Evolutionary conservation across 208 protist genomes (phyloP), one percentile per base, ranked within the genome.

Genomic region (Acanthamoeba royreba): DNA sequence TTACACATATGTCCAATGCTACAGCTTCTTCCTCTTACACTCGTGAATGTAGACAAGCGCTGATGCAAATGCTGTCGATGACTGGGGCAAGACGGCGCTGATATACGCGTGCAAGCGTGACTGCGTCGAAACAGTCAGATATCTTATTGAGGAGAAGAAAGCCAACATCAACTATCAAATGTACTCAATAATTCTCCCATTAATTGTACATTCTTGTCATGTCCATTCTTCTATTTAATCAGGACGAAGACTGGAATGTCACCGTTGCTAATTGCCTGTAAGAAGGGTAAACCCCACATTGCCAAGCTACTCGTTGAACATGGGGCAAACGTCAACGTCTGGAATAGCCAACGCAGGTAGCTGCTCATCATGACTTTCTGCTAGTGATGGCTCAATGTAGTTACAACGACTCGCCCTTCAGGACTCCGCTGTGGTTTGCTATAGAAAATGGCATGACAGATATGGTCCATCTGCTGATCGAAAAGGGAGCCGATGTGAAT

Each of bases 31-130:
- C 63, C 13, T 38, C 49, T n/a, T 22, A 58, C 49, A 58, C 13
- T n/a, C 49, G 22, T 22, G 22, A 58, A 58, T 22, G 4, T 38
- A 79, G 69, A 28, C 38, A 9, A 79, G 15, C 35, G 69, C 13
- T 42, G 69, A 79, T 42, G 69, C 69, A 33, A 79, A 79, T 22
- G 69, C 69, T 9, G 69, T 79, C 40, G 69, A 79, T n/a, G 69
- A 79, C 1, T 79, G 69, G 69, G 69, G 69, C 35, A 79, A 79
- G 40, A 79, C 69, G 1, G 69, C 69, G 2, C 69, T 79, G 40
- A 46, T 79, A 15, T 79, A 79, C 40, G 69, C 69, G 25, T 79
- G 69, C 69, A 79, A 79, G 69, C 69, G 69, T n/a, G 69, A 79
- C 35, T 79, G 69, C 69, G 69, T 79, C 13, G 69, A 79, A 22